These are phyloP conservation scores for Eruca vesicaria DNA, from an alignment of 441 rosid genomes.

Conservation along the genomic window DNA sequence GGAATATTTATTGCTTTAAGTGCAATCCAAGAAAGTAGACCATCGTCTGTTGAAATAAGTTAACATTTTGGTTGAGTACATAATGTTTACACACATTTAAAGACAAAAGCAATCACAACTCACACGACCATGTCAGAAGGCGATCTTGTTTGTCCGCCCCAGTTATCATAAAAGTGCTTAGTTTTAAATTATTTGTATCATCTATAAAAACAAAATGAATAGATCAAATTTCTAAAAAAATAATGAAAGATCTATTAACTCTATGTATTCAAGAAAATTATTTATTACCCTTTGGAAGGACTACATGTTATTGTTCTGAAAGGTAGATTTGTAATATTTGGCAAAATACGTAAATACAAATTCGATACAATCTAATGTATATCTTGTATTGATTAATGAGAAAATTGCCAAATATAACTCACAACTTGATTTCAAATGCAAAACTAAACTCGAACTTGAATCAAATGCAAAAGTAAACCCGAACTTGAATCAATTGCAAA, in stretches of 20 bases:
- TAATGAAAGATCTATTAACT: no score
- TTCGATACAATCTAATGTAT: neutral
- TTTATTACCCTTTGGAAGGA: neutral
- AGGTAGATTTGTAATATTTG: neutral
- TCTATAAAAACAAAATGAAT: neutral
- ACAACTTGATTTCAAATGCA: no score
- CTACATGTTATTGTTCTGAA: neutral
- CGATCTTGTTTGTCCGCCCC: neutral
- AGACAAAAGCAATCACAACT: neutral
- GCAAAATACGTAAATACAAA: neutral
- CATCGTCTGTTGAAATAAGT: no score
- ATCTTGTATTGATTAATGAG: no score
- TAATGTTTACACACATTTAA: neutral
- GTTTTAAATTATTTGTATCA: neutral
- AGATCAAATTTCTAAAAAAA: no score
- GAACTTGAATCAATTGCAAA: no score
- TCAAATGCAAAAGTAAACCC: no score
- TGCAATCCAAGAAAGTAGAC: slow-evolving; percentile 11
- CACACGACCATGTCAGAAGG: neutral
- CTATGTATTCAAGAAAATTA: neutral
- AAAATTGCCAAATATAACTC: no score
- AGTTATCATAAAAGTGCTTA: neutral
- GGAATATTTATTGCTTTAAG: no score
- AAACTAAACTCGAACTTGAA: no score
- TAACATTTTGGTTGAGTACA: no score